A percentile compares a stretch with the other conserved stretches of the same genome.
Evolutionary conservation across 352 stramenopile genomes (phyloP).

Genomic region (Aphanomyces astaci): DNA sequence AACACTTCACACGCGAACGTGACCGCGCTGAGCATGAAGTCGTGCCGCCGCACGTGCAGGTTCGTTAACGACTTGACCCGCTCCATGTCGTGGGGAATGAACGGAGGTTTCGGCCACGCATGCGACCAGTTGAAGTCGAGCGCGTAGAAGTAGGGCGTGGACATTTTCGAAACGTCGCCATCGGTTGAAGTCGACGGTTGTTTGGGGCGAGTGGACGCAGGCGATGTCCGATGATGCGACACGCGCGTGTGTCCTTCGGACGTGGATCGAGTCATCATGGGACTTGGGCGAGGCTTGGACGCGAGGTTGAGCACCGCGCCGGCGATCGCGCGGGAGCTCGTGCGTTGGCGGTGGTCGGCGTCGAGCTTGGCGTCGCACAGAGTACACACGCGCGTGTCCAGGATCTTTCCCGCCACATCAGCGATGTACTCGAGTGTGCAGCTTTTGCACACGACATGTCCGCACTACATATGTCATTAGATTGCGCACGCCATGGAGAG

Average conservation of each 20-base stretch:
- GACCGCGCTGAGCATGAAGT: background rate
- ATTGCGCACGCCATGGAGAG: background rate
- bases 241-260: constrained; percentile 3
- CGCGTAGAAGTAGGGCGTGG: constrained; percentile 6
- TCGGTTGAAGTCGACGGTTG: too few species aligned
- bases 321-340: background rate
- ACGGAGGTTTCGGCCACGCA: constrained; percentile 12
- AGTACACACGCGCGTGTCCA: background rate
- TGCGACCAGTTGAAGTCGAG: constrained; percentile 17
- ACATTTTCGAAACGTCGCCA: too few species aligned
- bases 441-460: constrained; percentile 9
- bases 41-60: background rate
- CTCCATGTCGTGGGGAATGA: background rate
- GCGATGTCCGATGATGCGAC: background rate
- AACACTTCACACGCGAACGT: constrained; percentile 57
- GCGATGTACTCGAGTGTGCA: constrained; percentile 9
- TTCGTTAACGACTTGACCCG: background rate
- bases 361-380: constrained; percentile 2
- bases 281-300: background rate
- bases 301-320: background rate
- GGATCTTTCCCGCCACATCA: background rate
- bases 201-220: too few species aligned
- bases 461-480: constrained; percentile 5
- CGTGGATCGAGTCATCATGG: background rate
- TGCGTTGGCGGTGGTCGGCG: background rate